phyloP scores from a whole-genome alignment of 1,284 basidiomycete genomes.

The Microbotryum saponariae region DNA sequence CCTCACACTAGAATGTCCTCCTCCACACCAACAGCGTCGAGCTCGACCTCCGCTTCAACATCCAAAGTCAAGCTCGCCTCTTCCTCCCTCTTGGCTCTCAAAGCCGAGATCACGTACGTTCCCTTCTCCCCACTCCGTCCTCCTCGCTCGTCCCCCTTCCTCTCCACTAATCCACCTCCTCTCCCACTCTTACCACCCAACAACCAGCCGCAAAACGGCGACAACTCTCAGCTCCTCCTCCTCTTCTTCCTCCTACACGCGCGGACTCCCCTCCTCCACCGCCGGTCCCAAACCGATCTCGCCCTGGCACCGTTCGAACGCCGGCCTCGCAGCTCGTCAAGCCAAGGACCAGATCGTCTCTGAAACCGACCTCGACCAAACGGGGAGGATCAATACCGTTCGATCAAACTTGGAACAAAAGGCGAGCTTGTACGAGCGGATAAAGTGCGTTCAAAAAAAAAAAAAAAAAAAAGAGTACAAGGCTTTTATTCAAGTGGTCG shows the following conservation, averaged over 20 bases:
- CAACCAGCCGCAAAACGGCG: too few species aligned
- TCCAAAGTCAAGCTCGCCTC: conserved; percentile 4
- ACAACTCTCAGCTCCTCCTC: too few species aligned
- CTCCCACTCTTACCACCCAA: too few species aligned
- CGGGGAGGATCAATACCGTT: not conserved
- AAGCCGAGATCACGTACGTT: conserved; percentile 22
- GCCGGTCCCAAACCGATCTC: conserved; percentile 2
- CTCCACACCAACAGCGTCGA: too few species aligned
- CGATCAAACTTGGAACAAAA: conserved; percentile 29
- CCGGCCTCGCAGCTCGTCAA: conserved; percentile 8
- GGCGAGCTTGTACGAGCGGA: conserved; percentile 33
- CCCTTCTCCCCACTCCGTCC: not conserved
- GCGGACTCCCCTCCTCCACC: not conserved
- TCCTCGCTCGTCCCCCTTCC: not conserved
- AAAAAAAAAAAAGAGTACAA: too few species aligned
- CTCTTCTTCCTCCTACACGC: too few species aligned
- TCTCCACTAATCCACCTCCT: too few species aligned
- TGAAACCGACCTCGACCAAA: conserved; percentile 12
- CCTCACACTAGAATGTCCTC: too few species aligned
- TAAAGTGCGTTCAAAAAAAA: conserved; percentile 11
- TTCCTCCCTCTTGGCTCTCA: conserved; percentile 23
- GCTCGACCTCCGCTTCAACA: too few species aligned
- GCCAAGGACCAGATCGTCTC: conserved; percentile 16
- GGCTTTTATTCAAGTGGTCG: too few species aligned
- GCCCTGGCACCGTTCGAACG: conserved; percentile 22